Conservation (phyloP, 257 asterid species). For the Fraxinus excelsior region DNA sequence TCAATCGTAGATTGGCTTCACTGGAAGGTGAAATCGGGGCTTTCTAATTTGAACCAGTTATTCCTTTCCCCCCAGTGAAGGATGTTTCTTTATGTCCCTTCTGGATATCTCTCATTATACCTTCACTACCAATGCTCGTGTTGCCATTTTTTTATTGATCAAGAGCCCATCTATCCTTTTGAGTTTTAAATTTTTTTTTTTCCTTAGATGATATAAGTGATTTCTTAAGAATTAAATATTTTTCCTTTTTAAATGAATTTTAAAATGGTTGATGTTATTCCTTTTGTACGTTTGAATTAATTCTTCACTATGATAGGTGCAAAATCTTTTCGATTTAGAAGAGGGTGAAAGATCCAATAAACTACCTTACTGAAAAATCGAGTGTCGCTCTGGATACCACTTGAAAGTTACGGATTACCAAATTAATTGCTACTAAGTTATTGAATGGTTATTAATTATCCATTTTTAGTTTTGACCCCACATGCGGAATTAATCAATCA, state of each 20-base stretch:
- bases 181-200: neutral
- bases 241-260: neutral
- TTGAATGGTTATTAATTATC: too few relatives aligned
- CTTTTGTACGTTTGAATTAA: neutral
- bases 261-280: neutral
- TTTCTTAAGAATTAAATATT: neutral
- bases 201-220: neutral
- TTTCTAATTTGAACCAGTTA: neutral
- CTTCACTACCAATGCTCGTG: too few relatives aligned
- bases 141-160: neutral
- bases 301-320: neutral
- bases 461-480: too few relatives aligned
- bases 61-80: neutral
- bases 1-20: neutral
- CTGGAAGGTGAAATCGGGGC: neutral
- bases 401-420: too few relatives aligned
- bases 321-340: neutral
- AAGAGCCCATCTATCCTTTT: neutral
- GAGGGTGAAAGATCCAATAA: neutral
- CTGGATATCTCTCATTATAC: too few relatives aligned
- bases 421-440: too few relatives aligned
- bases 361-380: too few relatives aligned
- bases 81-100: too few relatives aligned
- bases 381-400: too few relatives aligned
- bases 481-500: too few relatives aligned